Base-by-base conservation (phyloP, 441 rosid species). In the Arabidopsis lyrata region DNA sequence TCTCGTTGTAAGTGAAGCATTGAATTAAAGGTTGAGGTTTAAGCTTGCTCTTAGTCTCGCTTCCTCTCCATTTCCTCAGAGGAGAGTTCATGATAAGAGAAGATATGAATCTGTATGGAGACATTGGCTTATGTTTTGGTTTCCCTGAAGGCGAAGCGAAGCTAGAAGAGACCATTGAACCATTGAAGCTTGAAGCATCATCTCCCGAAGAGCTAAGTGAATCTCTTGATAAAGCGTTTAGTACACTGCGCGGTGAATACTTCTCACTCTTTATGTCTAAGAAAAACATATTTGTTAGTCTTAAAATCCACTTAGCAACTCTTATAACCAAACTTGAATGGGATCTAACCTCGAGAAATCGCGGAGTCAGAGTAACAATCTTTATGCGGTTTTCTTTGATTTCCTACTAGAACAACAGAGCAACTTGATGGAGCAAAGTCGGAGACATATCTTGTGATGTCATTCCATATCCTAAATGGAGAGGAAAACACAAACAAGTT, bases 1-100 rank as follows among this genome's bases (percentile, higher is more conserved):
- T 88, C 82, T 92, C 96, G 41, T 82, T 82, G 15, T 87, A 88
- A 74, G 76, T 86, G 84, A 92, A 95, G 82, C 96, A 88, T 39
- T 68, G 86, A 20, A 92, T 74, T 36, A 84, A 63, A 65, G 93
- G 89, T 73, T 81, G 85, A 34, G 72, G 78, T 67, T 81, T 88
- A 72, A 66, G 61, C n/a, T 73, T 77, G 55, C 72, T 80, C 31
- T 49, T 80, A 22, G 83, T 63, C 16, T 82, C 68, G 6, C 72
- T 77, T 12, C 55, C 24, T 66, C 68, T 85, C 83, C 85, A 79
- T 85, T 60, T 90, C 32, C 89, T 81, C 49, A 85, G 24, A 22
- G 87, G 87, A 5, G 92, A 90, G 44, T 72, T 64, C 47, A 92
- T 79, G 53, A 77, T 60, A 60, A 88, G 57, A 15, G 91, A 84